Percentiles rank a stretch among this genome's conserved stretches.
These are phyloP conservation scores for Pezicula neosporulosa DNA, from an alignment of 2,329 filamentous ascomycete species.

Conservation along the genomic window DNA sequence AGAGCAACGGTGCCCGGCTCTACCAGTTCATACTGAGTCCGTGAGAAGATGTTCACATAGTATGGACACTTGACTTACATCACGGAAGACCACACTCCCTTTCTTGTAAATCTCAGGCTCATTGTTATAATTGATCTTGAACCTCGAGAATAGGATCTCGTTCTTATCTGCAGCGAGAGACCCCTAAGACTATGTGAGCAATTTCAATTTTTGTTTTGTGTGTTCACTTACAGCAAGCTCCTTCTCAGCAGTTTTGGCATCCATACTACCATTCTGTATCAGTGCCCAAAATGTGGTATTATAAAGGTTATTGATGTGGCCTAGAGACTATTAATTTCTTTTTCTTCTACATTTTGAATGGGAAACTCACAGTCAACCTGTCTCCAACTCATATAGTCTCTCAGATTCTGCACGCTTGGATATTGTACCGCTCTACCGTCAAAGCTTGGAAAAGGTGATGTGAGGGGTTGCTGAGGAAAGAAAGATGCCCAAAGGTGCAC, in stretches of 20 bases:
- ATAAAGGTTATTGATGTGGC: slow-evolving; percentile 97
- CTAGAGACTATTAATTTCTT: slow-evolving; percentile 37
- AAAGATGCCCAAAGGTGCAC: slow-evolving; percentile 73
- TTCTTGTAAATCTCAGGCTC: slow-evolving; percentile 91
- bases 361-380: slow-evolving; percentile 83
- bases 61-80: slow-evolving; percentile 34
- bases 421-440: slow-evolving; percentile 91
- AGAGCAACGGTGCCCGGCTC: slow-evolving; percentile 45
- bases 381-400: slow-evolving; percentile 96
- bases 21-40: slow-evolving; percentile 64
- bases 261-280: slow-evolving; percentile 73
- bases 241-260: slow-evolving; percentile 74
- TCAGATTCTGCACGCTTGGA: slow-evolving; percentile 74
- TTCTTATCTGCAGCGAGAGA: slow-evolving; percentile 88
- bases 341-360: too few species aligned
- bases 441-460: slow-evolving; percentile 79
- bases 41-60: background rate
- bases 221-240: slow-evolving; percentile 60
- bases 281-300: slow-evolving; percentile 96
- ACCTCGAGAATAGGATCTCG: slow-evolving; percentile 86
- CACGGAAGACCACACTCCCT: slow-evolving; percentile 84
- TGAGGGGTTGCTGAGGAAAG: slow-evolving; percentile 70
- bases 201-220: background rate
- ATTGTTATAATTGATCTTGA: slow-evolving; percentile 96
- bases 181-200: slow-evolving; percentile 49